Evolutionary conservation across 768 basidiomycete species (phyloP), one percentile per base, ranked within the genome.

Genomic region (Psilocybe azurescens): DNA sequence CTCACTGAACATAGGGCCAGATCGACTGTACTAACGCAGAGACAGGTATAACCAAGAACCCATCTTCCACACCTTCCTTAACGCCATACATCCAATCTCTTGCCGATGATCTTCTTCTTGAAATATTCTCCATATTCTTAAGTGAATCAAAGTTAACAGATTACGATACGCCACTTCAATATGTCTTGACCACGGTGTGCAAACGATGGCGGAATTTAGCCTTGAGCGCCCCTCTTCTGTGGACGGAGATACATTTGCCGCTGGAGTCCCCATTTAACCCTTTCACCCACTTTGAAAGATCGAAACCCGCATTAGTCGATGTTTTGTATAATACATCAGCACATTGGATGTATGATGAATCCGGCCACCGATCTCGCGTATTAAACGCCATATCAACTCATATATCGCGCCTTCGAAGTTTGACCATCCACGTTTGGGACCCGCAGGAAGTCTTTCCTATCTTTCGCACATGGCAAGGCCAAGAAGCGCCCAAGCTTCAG

Each of bases 231-330:
- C 76, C 76, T 1, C 59, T 55, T 10, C 60, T 78, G 3, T 79
- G 78, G 78, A 66, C 64, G 1, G 53, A 51, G 6, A 72, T 76
- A 38, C 38, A 58, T 9, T 32, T 75, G 16, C 58, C 67, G 18
- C 46, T 41, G 28, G 24, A 50, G 24, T 30, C 47, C 10, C 39
- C 63, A 4, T 59, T 70, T 29, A 32, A 63, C 16, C 44, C 49
- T 38, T 59, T 59, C 5, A 53, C 65, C n/a, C 75, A 70, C 65
- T 64, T 78, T 36, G 67, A 72, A 33, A 69, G 72, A 32, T 78
- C 77, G 0, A 55, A 58, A 48, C 56, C 65, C 2, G 68, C 67
- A 10, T 61, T 66, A 2, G 47, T 73, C 29, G 61, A 74, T 24
- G 54, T 75, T 46, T 65, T 52, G 24, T 48, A 70, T 18, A 61